These are phyloP conservation scores for Musa troglodytarum DNA, from an alignment of 176 grass and related monocot species.

Conservation along the genomic window DNA sequence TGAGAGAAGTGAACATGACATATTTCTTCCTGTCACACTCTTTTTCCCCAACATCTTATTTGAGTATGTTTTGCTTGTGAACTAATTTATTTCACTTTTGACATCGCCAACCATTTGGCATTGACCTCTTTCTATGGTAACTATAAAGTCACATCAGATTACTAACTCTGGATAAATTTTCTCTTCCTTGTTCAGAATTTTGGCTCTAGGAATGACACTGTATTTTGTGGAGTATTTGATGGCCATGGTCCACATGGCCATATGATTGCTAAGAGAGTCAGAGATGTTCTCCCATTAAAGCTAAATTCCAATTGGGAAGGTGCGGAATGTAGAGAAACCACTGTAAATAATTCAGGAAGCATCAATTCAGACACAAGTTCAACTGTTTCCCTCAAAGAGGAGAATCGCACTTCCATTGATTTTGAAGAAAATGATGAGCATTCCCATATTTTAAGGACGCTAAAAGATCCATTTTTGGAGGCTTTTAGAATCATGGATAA, in stretches of 20 bases:
- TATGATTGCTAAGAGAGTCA: constrained; percentile 86
- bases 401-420: constrained; percentile 24
- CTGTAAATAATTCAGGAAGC: constrained; percentile 27
- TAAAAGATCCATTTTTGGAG: constrained; percentile 54
- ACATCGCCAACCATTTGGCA: background rate
- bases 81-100: background rate
- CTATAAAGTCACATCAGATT: background rate
- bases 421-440: constrained; percentile 28
- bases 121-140: constrained; percentile 1
- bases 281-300: constrained; percentile 74
- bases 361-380: constrained; percentile 28
- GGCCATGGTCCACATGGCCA: constrained; percentile 86
- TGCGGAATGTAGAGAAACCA: constrained; percentile 30
- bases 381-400: constrained; percentile 19
- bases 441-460: constrained; percentile 34
- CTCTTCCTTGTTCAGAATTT: constrained; percentile 57
- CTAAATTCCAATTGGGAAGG: constrained; percentile 45
- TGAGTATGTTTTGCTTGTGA: background rate
- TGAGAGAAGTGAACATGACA: background rate
- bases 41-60: background rate
- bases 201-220: constrained; percentile 44
- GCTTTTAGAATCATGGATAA: constrained; percentile 70
- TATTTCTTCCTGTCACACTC: background rate
- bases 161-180: background rate
- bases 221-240: constrained; percentile 95